Conservation (phyloP, 306 rosid species). For the Vigna hirtella region DNA sequence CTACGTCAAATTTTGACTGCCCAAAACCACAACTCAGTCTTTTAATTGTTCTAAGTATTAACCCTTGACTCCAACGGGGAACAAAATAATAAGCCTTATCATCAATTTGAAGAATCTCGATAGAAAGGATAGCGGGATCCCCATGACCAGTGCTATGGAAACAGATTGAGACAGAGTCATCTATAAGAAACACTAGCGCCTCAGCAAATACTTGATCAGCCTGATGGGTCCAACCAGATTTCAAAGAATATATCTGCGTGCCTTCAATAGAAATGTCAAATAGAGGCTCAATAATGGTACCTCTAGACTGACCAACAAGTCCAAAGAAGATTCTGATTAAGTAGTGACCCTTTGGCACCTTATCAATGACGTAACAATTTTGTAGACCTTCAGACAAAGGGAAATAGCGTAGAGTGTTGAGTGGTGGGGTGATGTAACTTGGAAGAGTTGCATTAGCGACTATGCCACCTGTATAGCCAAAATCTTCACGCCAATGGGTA, state of each 20-base stretch:
- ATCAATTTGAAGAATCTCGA: conserved; percentile 82
- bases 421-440: conserved; percentile 70
- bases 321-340: conserved; percentile 78
- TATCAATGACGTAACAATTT: conserved; percentile 67
- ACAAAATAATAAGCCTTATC: conserved; percentile 61
- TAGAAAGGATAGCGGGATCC: conserved; percentile 78
- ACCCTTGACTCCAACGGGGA: conserved; percentile 53
- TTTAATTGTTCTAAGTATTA: conserved; percentile 66
- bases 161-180: conserved; percentile 75
- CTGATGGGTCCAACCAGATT: conserved; percentile 72
- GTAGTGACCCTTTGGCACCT: conserved; percentile 79
- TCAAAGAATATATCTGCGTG: conserved; percentile 66
- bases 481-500: conserved; percentile 76
- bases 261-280: conserved; percentile 84
- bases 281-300: conserved; percentile 59
- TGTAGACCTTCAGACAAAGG: conserved; percentile 77
- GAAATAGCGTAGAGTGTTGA: conserved; percentile 69
- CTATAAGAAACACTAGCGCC: conserved; percentile 60
- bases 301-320: conserved; percentile 50
- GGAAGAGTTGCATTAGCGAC: conserved; percentile 69
- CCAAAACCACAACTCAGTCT: conserved; percentile 77
- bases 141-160: conserved; percentile 94
- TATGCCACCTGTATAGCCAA: conserved; percentile 78
- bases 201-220: conserved; percentile 74
- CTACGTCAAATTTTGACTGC: conserved; percentile 65